These are phyloP conservation scores for Yarrowia galli DNA, from an alignment of 1,139 yeast genomes.

Conservation along the genomic window DNA sequence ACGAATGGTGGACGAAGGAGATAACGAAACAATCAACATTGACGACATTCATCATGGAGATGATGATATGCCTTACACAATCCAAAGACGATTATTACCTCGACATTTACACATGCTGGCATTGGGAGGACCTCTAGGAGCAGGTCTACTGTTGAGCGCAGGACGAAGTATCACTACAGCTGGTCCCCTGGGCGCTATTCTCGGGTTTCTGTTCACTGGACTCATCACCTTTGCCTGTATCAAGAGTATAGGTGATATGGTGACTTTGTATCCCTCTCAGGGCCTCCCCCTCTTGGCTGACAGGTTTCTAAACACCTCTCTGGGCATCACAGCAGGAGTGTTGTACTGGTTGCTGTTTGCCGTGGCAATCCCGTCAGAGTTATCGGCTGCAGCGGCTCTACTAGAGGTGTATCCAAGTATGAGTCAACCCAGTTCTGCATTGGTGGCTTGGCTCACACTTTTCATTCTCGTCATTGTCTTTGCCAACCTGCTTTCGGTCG, in stretches of 20 bases:
- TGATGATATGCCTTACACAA: conserved; percentile 38
- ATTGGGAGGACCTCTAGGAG: conserved; percentile 83
- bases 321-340: conserved; percentile 84
- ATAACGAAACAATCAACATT: conserved; percentile 35
- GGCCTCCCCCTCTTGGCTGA: conserved; percentile 67
- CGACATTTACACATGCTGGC: conserved; percentile 84
- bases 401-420: conserved; percentile 67
- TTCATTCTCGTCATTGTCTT: conserved; percentile 60
- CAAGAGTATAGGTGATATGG: conserved; percentile 85
- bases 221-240: conserved; percentile 71
- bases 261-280: conserved; percentile 79
- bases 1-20: conserved; percentile 24
- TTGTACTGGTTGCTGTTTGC: conserved; percentile 78
- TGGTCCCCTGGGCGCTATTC: conserved; percentile 81
- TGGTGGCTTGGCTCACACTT: conserved; percentile 73
- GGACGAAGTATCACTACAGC: conserved; percentile 80
- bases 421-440: conserved; percentile 59
- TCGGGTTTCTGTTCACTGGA: conserved; percentile 75
- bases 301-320: conserved; percentile 82
- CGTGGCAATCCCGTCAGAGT: conserved; percentile 77
- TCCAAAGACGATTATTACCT: conserved; percentile 64
- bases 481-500: conserved; percentile 69
- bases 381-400: conserved; percentile 80
- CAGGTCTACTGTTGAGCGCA: conserved; percentile 77
- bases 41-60: conserved; percentile 34